phyloP scores from a whole-genome alignment of 1,284 basidiomycete genomes.

The Tremellales sp. region DNA sequence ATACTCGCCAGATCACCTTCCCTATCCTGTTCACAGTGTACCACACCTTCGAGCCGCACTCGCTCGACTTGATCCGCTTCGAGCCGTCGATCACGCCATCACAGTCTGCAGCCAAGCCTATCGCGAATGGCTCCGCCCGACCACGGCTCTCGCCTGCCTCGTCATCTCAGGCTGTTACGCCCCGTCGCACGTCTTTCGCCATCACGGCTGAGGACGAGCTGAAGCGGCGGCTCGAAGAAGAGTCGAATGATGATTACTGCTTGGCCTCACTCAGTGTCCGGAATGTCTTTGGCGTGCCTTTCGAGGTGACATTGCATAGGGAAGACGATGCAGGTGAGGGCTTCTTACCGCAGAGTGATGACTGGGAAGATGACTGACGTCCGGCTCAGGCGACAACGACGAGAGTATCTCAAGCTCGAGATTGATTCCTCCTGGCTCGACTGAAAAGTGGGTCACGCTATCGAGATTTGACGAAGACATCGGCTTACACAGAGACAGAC shows the following conservation, averaged over 20 bases:
- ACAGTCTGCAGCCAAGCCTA: constrained; percentile 1
- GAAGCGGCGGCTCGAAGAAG: constrained; percentile 45
- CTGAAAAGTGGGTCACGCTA: constrained; percentile 58
- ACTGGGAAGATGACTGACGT: no score
- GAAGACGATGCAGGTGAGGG: constrained; percentile 44
- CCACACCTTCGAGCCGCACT: constrained; percentile 79
- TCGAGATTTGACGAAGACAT: not conserved
- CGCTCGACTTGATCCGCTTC: constrained; percentile 65
- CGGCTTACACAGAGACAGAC: constrained; percentile 50
- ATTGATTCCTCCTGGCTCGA: constrained; percentile 76
- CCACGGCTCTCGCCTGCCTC: constrained; percentile 3
- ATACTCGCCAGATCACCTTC: constrained; percentile 66
- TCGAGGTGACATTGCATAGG: constrained; percentile 74
- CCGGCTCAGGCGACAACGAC: constrained; percentile 1
- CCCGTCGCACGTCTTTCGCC: constrained; percentile 9
- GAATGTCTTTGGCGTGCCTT: constrained; percentile 83
- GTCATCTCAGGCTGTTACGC: constrained; percentile 1
- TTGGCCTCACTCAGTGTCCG: constrained; percentile 79
- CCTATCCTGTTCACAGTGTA: constrained; percentile 87
- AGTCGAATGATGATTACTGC: constrained; percentile 66
- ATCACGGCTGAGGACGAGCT: constrained; percentile 29
- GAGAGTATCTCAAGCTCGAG: no score
- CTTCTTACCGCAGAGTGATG: not conserved
- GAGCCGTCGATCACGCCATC: not conserved
- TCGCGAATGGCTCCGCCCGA: no score